Percentiles rank a stretch among this genome's conserved stretches.
Conservation (phyloP, 106 monocot species). For the Dendrobium officinale region DNA sequence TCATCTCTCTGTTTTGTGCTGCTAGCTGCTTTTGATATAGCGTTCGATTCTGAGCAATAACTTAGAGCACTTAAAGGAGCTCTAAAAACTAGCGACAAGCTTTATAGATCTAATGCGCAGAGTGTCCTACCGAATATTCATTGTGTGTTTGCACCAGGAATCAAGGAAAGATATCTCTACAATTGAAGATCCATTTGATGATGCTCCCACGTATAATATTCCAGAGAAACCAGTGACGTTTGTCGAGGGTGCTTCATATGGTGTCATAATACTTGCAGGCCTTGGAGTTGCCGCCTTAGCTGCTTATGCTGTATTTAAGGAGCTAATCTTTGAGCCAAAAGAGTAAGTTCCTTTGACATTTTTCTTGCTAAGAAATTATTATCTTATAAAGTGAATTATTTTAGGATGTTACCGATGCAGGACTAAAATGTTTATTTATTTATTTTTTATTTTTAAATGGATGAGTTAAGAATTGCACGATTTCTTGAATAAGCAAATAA, state of each 20-base stretch:
- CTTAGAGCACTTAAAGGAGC: no score
- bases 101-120: neutral
- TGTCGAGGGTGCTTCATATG: constrained; percentile 92
- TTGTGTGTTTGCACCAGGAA: constrained; percentile 25
- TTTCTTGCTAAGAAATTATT: neutral
- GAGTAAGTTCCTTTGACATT: constrained; percentile 46
- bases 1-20: no score
- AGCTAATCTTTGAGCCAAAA: constrained; percentile 92
- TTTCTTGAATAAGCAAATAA: no score
- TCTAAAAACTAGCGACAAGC: no score
- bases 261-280: constrained; percentile 76
- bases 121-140: neutral
- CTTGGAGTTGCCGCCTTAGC: constrained; percentile 79
- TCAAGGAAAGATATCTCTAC: constrained; percentile 68
- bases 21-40: no score
- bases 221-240: constrained; percentile 97
- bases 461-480: no score
- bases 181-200: constrained; percentile 89
- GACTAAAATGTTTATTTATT: no score
- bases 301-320: constrained; percentile 95
- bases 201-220: constrained; percentile 87
- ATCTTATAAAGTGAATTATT: neutral
- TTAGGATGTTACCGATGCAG: neutral
- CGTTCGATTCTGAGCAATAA: no score
- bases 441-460: no score